Conservation (phyloP, 257 asterid genomes). For the Solanum bulbocastanum region DNA sequence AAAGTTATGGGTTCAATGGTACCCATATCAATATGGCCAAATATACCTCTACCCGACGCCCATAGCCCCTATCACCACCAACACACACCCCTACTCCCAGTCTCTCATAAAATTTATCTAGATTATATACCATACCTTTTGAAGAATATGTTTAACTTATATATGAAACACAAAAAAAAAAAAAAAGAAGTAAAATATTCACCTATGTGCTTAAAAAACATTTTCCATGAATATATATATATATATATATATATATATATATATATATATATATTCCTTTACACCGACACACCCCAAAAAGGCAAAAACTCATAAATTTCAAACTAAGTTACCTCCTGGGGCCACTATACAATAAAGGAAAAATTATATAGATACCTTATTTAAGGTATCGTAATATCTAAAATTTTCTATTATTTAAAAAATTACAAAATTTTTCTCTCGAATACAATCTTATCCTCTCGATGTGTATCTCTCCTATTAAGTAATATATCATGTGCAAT, state of each 20-base stretch:
- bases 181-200: neutral
- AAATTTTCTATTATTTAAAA: accelerated
- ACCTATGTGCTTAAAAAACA: neutral
- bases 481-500: neutral
- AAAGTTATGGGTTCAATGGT: too few species aligned
- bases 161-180: accelerated
- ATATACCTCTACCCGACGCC: neutral
- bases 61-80: neutral
- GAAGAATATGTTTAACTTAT: neutral
- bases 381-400: too few species aligned
- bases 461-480: neutral
- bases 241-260: too few species aligned
- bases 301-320: neutral
- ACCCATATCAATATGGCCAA: neutral
- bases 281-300: neutral
- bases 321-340: neutral
- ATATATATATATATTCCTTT: neutral
- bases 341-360: neutral
- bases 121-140: neutral
- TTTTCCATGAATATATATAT: neutral
- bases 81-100: neutral
- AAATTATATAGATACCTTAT: too few species aligned
- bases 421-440: neutral
- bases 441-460: neutral
- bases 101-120: neutral